Evolutionary conservation across 2,329 filamentous ascomycete genomes (phyloP).

Genomic region (Colletotrichum sp.): DNA sequence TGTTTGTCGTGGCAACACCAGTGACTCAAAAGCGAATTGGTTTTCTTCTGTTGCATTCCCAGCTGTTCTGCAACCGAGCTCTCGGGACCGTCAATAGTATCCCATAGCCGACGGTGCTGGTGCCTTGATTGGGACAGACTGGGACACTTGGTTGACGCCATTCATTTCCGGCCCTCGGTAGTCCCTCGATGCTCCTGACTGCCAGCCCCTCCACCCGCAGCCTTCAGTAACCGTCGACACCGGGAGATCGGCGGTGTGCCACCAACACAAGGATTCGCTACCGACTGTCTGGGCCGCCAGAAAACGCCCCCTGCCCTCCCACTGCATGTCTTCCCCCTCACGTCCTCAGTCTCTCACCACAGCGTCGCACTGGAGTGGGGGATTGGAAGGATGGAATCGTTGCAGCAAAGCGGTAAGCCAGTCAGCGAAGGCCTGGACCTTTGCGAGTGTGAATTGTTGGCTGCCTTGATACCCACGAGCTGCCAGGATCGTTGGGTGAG

Average conservation of each 20-base stretch:
- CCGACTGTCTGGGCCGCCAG: constrained; percentile 13
- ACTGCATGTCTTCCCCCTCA: neutral
- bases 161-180: neutral
- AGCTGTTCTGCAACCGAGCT: neutral
- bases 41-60: neutral
- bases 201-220: neutral
- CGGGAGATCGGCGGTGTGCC: constrained; percentile 16
- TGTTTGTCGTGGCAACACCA: constrained; percentile 5
- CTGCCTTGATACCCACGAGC: neutral
- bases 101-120: neutral
- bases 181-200: neutral
- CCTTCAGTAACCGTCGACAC: neutral
- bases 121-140: neutral
- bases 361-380: neutral
- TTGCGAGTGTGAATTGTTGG: neutral
- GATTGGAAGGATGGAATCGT: neutral
- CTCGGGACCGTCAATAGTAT: constrained; percentile 13
- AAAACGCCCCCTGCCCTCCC: neutral
- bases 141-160: neutral
- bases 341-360: neutral
- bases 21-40: neutral
- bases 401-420: neutral
- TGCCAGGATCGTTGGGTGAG: neutral
- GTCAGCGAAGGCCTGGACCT: neutral
- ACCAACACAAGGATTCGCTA: constrained; percentile 1